Evolutionary conservation across 495 filamentous ascomycete species (phyloP).

Genomic region (Tuber magnatum): DNA sequence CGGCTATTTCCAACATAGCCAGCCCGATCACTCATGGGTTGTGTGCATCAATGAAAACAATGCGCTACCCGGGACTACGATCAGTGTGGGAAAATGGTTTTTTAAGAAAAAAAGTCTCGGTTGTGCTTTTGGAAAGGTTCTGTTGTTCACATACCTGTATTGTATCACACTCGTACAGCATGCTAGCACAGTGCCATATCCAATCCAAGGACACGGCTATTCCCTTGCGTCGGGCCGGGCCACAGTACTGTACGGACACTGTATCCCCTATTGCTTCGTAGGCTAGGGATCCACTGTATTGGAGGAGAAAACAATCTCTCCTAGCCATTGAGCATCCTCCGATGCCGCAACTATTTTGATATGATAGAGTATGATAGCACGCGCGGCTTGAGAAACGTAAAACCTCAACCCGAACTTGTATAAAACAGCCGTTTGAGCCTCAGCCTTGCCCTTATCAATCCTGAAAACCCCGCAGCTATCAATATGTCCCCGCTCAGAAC

Average conservation of each 20-base stretch:
- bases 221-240: not conserved
- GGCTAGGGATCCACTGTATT: not conserved
- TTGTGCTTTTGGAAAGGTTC: not conserved
- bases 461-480: not conserved
- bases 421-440: not conserved
- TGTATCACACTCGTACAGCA: too few relatives aligned
- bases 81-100: not conserved
- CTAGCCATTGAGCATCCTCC: not conserved
- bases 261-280: not conserved
- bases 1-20: not conserved
- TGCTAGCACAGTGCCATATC: not conserved
- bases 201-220: not conserved
- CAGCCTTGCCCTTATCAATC: not conserved
- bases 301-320: not conserved
- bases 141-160: not conserved
- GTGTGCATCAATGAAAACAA: not conserved
- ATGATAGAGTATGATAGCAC: too few relatives aligned
- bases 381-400: not conserved
- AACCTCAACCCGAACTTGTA: not conserved
- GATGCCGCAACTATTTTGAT: not conserved
- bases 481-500: not conserved
- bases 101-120: not conserved
- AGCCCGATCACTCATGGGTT: not conserved
- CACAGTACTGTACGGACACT: not conserved
- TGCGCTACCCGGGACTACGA: not conserved